These are phyloP conservation scores for Solanum habrochaites DNA, from an alignment of 257 asterid genomes.

Conservation along the genomic window DNA sequence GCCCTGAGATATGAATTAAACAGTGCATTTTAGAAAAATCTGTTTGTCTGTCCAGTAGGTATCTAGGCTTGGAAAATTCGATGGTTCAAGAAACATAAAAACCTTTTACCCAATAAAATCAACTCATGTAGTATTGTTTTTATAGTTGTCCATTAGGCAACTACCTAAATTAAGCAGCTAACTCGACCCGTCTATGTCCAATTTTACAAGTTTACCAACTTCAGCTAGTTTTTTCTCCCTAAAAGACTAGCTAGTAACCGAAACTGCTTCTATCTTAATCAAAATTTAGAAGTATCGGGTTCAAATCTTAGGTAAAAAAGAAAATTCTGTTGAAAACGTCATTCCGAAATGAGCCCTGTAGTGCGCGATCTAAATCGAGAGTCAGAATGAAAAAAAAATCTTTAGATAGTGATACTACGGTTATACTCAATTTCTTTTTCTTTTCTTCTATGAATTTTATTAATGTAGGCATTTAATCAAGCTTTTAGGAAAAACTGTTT, in stretches of 20 bases:
- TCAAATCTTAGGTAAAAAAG: rapidly evolving
- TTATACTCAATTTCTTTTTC: no score
- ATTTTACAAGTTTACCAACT: not conserved
- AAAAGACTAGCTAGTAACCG: not conserved
- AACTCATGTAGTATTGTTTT: not conserved
- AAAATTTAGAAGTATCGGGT: rapidly evolving
- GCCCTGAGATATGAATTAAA: not conserved
- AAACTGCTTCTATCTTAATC: rapidly evolving
- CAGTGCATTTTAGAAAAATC: not conserved
- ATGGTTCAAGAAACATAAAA: not conserved
- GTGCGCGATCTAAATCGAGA: no score
- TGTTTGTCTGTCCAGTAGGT: not conserved
- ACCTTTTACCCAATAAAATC: not conserved
- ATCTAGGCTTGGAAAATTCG: no score
- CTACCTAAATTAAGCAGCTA: not conserved
- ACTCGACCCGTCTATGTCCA: not conserved
- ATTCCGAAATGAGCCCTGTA: no score
- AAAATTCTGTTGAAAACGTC: no score
- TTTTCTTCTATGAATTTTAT: no score
- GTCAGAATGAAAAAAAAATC: no score
- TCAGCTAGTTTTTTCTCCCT: not conserved
- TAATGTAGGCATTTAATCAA: not conserved
- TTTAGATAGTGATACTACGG: no score
- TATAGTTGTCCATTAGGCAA: not conserved
- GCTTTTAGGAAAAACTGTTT: not conserved